Evolutionary conservation across 1,284 basidiomycete genomes (phyloP).

Genomic region (Dichomitus squalens): DNA sequence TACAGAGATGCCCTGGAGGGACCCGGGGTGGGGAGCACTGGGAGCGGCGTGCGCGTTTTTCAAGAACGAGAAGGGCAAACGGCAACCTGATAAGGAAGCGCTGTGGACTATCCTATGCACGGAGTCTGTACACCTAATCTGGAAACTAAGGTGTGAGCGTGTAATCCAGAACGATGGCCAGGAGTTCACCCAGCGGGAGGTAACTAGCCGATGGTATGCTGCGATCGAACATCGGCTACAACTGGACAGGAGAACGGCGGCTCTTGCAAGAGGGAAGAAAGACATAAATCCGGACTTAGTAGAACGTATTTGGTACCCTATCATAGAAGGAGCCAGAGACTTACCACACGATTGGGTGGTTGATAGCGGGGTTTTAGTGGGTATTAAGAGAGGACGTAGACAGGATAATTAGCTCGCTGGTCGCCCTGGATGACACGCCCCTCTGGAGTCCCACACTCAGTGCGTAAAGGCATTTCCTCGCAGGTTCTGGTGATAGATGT

Average conservation of each 20-base stretch:
- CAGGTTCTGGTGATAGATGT: background rate
- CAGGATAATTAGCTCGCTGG: background rate
- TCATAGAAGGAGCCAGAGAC: background rate
- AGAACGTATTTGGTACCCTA: constrained; percentile 3
- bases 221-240: constrained; percentile 1
- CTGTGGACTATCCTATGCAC: constrained; percentile 34
- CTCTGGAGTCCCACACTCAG: constrained; percentile 17
- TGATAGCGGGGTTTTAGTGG: constrained; percentile 27
- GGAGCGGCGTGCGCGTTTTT: constrained; percentile 4
- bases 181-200: constrained; percentile 2
- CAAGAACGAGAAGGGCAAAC: background rate
- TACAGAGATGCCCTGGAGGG: constrained; percentile 7
- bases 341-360: constrained; percentile 10
- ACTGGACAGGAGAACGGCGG: constrained; percentile 6
- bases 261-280: background rate
- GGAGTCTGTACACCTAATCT: constrained; percentile 34
- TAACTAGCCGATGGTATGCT: constrained; percentile 10
- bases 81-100: background rate
- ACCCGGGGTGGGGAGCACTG: constrained; percentile 11
- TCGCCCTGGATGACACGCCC: background rate
- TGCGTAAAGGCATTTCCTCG: constrained; percentile 21
- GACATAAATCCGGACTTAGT: background rate
- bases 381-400: constrained; percentile 19
- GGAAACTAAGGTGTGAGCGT: constrained; percentile 32
- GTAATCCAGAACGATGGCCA: constrained; percentile 16